Percentiles rank a stretch among this genome's conserved stretches.
These are phyloP conservation scores for Moesziomyces aphidis DNA, from an alignment of 1,284 basidiomycete species.

Conservation along the genomic window DNA sequence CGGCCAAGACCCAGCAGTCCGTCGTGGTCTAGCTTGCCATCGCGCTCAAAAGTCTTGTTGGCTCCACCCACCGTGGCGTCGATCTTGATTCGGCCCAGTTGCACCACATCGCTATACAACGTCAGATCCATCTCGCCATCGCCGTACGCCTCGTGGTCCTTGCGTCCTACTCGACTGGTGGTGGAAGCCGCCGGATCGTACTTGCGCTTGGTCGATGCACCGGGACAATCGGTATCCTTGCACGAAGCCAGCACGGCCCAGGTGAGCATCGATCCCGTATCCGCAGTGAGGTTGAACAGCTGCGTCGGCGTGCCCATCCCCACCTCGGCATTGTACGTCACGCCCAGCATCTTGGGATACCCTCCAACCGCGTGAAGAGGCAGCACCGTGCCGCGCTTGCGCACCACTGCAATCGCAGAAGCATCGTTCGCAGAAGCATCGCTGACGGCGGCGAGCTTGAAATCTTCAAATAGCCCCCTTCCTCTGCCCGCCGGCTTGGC, in stretches of 20 bases:
- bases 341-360: slow-evolving; percentile 35
- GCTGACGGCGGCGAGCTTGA: slow-evolving; percentile 4
- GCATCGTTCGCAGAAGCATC: not conserved
- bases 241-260: slow-evolving; percentile 30
- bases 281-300: slow-evolving; percentile 31
- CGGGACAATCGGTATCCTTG: slow-evolving; percentile 22
- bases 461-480: not conserved
- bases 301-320: slow-evolving; percentile 31
- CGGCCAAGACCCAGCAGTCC: slow-evolving; percentile 30
- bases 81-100: slow-evolving; percentile 1
- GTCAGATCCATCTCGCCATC: slow-evolving; percentile 40
- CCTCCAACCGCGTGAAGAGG: slow-evolving; percentile 18
- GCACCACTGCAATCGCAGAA: not conserved
- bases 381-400: slow-evolving; percentile 15
- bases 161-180: slow-evolving; percentile 5
- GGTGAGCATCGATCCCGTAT: slow-evolving; percentile 39
- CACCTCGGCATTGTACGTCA: slow-evolving; percentile 32
- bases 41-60: slow-evolving; percentile 27
- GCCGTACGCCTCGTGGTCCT: slow-evolving; percentile 38
- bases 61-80: slow-evolving; percentile 28
- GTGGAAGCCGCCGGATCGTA: slow-evolving; percentile 20
- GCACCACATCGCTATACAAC: slow-evolving; percentile 25
- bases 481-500: not conserved
- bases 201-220: slow-evolving; percentile 8
- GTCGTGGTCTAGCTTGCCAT: slow-evolving; percentile 34